A percentile compares a stretch with the other conserved stretches of the same genome.
Evolutionary conservation across 169 alveolate genomes (phyloP).

Genomic region (Cryptosporidium sp.): DNA sequence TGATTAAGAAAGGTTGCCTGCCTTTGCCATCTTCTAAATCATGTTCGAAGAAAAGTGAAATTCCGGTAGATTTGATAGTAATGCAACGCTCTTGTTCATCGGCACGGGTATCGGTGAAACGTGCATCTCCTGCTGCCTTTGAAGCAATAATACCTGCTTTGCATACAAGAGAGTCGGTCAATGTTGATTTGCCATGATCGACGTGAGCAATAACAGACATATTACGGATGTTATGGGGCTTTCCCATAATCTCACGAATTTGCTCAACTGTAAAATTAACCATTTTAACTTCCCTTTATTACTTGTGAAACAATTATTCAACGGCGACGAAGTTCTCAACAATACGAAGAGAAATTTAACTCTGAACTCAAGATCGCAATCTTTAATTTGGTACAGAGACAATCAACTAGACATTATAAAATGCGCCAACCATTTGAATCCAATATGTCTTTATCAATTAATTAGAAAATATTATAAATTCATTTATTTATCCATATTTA

Average conservation of each 20-base stretch:
- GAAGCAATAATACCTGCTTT: slow-evolving; percentile 99
- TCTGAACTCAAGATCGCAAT: background rate
- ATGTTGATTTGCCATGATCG: slow-evolving; percentile 99
- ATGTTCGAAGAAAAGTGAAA: slow-evolving; percentile 97
- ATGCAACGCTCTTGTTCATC: slow-evolving; percentile 99
- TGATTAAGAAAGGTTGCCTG: slow-evolving; percentile 93
- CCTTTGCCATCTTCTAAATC: slow-evolving; percentile 93
- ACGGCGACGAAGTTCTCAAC: background rate
- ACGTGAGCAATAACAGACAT: slow-evolving; percentile 99
- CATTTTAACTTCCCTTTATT: slow-evolving; percentile 81
- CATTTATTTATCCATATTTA: background rate
- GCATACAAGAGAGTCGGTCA: slow-evolving; percentile 98
- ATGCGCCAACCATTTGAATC: background rate
- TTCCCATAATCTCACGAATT: slow-evolving; percentile 98
- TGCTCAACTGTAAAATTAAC: slow-evolving; percentile 99
- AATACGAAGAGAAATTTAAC: slow-evolving; percentile 11
- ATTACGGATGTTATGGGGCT: slow-evolving; percentile 97
- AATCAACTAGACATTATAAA: slow-evolving; percentile 5
- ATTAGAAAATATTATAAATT: background rate
- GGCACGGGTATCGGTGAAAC: slow-evolving; percentile 99
- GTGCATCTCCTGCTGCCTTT: slow-evolving; percentile 98
- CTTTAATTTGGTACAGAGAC: background rate
- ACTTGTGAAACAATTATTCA: slow-evolving; percentile 1
- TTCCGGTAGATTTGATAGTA: slow-evolving; percentile 99
- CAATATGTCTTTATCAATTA: background rate